These are phyloP conservation scores for Aspergillus sclerotialis DNA, from an alignment of 2,329 filamentous ascomycete species.

Conservation along the genomic window DNA sequence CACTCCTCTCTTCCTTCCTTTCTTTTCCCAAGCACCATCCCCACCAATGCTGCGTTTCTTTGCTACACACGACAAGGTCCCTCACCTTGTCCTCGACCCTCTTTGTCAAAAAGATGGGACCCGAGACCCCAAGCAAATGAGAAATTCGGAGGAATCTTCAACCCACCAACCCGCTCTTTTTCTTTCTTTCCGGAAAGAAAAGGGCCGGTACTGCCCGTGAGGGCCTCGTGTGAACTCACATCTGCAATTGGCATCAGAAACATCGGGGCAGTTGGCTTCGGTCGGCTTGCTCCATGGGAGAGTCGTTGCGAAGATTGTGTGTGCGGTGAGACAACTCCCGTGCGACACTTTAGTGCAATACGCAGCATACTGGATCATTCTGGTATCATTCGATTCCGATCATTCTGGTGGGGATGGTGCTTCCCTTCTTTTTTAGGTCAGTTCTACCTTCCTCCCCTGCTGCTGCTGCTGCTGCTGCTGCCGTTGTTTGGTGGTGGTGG, in stretches of 20 bases:
- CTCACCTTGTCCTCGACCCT: constrained; percentile 15
- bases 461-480: too few relatives aligned
- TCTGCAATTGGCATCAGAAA: constrained; percentile 91
- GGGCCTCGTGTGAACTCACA: constrained; percentile 75
- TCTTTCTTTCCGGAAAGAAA: constrained; percentile 13
- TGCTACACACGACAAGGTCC: constrained; percentile 67
- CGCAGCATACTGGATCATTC: constrained; percentile 61
- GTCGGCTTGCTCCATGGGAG: constrained; percentile 65
- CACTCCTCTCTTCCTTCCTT: constrained; percentile 24
- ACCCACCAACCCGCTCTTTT: constrained; percentile 36
- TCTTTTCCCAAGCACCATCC: constrained; percentile 64
- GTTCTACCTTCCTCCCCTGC: constrained; percentile 27
- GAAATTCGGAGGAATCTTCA: constrained; percentile 99
- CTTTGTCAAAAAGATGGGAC: constrained; percentile 5
- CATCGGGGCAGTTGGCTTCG: constrained; percentile 53
- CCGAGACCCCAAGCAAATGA: constrained; percentile 63
- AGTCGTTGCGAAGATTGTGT: constrained; percentile 93
- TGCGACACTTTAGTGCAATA: constrained; percentile 91
- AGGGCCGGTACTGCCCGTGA: constrained; percentile 62
- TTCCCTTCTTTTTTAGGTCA: constrained; percentile 49
- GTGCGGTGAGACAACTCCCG: constrained; percentile 32
- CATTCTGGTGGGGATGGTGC: constrained; percentile 77
- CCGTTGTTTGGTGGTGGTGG: too few relatives aligned
- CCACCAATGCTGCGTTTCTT: constrained; percentile 93
- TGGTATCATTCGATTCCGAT: constrained; percentile 84